These are phyloP conservation scores for Lomentospora prolificans DNA, from an alignment of 2,329 filamentous ascomycete species.

Conservation along the genomic window DNA sequence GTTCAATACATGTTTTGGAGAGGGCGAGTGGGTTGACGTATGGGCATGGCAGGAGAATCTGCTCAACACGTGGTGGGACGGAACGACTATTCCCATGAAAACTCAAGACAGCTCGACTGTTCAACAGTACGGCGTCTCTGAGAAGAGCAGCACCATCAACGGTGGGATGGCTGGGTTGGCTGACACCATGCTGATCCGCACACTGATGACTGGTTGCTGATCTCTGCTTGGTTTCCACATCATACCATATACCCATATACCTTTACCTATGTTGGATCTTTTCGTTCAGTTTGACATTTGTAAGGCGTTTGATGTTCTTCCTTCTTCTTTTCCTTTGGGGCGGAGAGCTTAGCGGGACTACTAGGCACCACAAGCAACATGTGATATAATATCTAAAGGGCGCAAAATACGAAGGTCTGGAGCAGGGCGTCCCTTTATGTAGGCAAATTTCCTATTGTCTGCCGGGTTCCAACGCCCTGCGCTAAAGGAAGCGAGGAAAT, in stretches of 20 bases:
- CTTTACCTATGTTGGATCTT: too few species aligned
- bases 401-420: neutral
- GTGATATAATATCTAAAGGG: neutral
- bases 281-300: too few species aligned
- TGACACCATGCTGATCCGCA: neutral
- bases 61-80: conserved; percentile 28
- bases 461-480: too few species aligned
- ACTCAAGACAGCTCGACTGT: neutral
- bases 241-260: too few species aligned
- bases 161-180: neutral
- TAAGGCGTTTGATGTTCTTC: neutral
- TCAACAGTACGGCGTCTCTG: neutral
- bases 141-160: neutral
- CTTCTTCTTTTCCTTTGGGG: neutral
- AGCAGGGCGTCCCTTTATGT: too few species aligned
- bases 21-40: conserved; percentile 16
- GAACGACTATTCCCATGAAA: conserved; percentile 17
- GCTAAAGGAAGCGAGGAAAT: too few species aligned
- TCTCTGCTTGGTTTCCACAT: too few species aligned
- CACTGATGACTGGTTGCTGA: neutral
- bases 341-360: neutral
- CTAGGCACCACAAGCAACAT: neutral
- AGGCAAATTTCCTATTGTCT: too few species aligned
- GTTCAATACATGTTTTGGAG: conserved; percentile 21
- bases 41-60: conserved; percentile 32